phyloP scores from a whole-genome alignment of 306 rosid species.

The Cucurbita pepo region DNA sequence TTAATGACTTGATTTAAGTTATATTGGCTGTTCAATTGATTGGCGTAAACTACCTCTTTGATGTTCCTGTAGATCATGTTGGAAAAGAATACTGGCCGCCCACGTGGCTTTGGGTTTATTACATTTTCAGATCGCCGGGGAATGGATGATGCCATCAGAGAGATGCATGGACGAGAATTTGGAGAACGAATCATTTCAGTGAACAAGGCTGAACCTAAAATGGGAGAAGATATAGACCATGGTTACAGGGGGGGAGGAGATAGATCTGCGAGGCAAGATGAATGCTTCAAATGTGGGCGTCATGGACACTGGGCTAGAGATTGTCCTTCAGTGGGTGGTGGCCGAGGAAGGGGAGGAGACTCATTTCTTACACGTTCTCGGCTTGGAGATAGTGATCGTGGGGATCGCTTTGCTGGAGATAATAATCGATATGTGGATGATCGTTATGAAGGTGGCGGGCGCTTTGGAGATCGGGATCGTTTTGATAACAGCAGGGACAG shows the following conservation, averaged over 20 bases:
- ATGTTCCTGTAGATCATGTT: slow-evolving; percentile 67
- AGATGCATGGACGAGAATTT: slow-evolving; percentile 81
- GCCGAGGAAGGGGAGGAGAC: slow-evolving; percentile 16
- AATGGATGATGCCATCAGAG: slow-evolving; percentile 97
- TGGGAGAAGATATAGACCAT: slow-evolving; percentile 68
- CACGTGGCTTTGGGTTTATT: slow-evolving; percentile 94
- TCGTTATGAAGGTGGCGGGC: slow-evolving; percentile 14
- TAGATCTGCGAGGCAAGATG: slow-evolving; percentile 13
- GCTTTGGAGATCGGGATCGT: slow-evolving; percentile 14
- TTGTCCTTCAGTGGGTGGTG: slow-evolving; percentile 17
- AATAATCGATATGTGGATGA: slow-evolving; percentile 10
- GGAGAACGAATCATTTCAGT: slow-evolving; percentile 79
- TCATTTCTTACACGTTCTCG: slow-evolving; percentile 10
- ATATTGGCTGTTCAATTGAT: neutral
- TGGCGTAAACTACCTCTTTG: neutral
- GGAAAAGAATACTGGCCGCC: slow-evolving; percentile 87
- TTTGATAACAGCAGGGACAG: slow-evolving; percentile 11
- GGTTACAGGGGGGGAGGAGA: slow-evolving; percentile 16
- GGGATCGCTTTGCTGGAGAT: slow-evolving; percentile 19
- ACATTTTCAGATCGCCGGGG: slow-evolving; percentile 84
- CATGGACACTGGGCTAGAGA: slow-evolving; percentile 31
- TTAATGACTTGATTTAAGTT: neutral
- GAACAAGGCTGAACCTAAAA: slow-evolving; percentile 84
- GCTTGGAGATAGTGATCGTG: slow-evolving; percentile 10
- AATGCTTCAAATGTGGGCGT: slow-evolving; percentile 30